Percentiles rank a stretch among this genome's conserved stretches.
These are phyloP conservation scores for Mariannaea sp. DNA, from an alignment of 2,329 filamentous ascomycete species.

Conservation along the genomic window DNA sequence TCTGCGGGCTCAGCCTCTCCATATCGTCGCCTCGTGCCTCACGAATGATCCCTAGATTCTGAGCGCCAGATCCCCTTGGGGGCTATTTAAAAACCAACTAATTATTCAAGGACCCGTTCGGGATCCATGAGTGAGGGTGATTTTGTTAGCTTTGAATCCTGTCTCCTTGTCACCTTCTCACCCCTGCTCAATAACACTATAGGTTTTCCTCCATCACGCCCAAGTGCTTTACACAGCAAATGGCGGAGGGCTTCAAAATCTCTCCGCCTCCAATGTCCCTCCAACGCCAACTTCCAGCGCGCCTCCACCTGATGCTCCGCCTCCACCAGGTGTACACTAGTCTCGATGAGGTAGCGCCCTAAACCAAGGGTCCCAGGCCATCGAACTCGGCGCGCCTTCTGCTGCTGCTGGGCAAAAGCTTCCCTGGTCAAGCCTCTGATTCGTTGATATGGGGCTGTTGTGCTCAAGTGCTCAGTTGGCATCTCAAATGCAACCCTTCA, in stretches of 20 bases:
- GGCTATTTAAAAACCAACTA: no score
- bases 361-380: neutral
- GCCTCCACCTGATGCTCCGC: conserved; percentile 14
- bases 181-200: no score
- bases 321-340: conserved; percentile 20
- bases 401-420: conserved; percentile 2
- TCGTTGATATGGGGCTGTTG: neutral
- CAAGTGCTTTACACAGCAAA: no score
- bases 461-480: neutral
- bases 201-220: no score
- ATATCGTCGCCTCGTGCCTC: no score
- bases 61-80: no score
- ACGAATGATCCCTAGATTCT: no score
- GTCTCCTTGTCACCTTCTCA: no score
- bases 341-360: conserved; percentile 8
- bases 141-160: no score
- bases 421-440: neutral
- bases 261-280: conserved; percentile 2
- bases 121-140: neutral
- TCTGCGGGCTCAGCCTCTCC: no score
- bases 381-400: conserved; percentile 8
- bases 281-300: conserved; percentile 9
- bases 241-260: neutral
- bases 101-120: conserved; percentile 1
- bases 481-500: neutral